Evolutionary conservation across 2,329 filamentous ascomycete species (phyloP).

Genomic region (Lasiodiplodia citricola): DNA sequence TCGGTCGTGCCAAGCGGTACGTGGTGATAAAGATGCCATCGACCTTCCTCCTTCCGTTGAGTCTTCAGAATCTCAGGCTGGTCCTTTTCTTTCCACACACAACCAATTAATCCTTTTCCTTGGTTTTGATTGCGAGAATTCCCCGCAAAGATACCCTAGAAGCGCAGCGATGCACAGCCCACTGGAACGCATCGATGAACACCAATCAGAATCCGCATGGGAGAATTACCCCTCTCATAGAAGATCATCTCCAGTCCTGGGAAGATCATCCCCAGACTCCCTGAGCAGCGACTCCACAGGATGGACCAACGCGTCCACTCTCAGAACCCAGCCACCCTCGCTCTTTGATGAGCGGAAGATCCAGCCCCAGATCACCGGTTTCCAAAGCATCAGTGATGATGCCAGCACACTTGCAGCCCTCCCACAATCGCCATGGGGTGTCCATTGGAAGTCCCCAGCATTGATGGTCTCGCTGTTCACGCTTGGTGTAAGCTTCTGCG

Average conservation of each 20-base stretch:
- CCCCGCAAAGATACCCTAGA: not conserved
- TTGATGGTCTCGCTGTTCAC: slow-evolving; percentile 1
- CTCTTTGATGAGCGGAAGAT: not conserved
- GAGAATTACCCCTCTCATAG: not conserved
- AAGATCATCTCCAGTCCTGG: not conserved
- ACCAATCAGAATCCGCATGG: not conserved
- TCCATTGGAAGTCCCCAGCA: not conserved
- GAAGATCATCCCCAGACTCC: too few species aligned
- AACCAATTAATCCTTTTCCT: not conserved
- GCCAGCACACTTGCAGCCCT: not conserved
- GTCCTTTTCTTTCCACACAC: not conserved
- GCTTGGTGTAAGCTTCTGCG: not conserved
- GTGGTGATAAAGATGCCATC: not conserved
- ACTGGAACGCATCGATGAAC: not conserved
- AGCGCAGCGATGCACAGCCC: not conserved
- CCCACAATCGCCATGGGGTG: not conserved
- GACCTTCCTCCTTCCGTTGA: not conserved
- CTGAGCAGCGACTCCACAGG: too few species aligned
- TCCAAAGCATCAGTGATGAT: not conserved
- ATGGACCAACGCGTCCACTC: not conserved
- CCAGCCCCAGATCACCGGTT: not conserved
- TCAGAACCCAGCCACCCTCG: not conserved
- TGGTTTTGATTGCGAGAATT: not conserved
- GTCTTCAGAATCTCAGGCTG: not conserved
- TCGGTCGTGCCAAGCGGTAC: not conserved